These are phyloP conservation scores for Sclerotiophoma versabilis DNA, from an alignment of 2,329 filamentous ascomycete genomes.

Conservation along the genomic window DNA sequence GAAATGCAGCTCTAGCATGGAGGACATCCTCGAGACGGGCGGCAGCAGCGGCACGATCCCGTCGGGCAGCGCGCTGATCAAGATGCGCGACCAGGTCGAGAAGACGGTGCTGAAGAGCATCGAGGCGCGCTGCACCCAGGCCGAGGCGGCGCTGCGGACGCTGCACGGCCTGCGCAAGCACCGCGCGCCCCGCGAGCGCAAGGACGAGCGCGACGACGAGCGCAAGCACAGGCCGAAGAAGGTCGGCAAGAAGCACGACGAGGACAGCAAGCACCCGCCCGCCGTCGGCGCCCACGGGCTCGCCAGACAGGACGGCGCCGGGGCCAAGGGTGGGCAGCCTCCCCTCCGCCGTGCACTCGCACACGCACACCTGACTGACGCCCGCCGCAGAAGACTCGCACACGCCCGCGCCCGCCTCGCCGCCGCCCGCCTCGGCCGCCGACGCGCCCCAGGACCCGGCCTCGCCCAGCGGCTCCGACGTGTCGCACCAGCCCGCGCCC, in stretches of 20 bases:
- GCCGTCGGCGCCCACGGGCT: slow-evolving; percentile 69
- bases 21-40: slow-evolving; percentile 72
- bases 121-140: slow-evolving; percentile 65
- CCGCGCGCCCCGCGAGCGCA: slow-evolving; percentile 60
- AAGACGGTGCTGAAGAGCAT: slow-evolving; percentile 55
- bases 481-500: slow-evolving; percentile 66
- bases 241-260: slow-evolving; percentile 80
- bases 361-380: slow-evolving; percentile 15
- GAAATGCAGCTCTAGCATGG: slow-evolving; percentile 67
- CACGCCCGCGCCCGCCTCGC: slow-evolving; percentile 51
- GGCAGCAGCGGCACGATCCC: slow-evolving; percentile 60
- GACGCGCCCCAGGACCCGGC: slow-evolving; percentile 68
- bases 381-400: slow-evolving; percentile 43
- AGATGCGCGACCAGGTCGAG: slow-evolving; percentile 71
- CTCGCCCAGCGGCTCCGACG: slow-evolving; percentile 64
- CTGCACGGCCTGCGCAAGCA: slow-evolving; percentile 71
- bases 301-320: slow-evolving; percentile 69
- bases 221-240: slow-evolving; percentile 58
- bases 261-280: slow-evolving; percentile 67
- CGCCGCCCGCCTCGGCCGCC: slow-evolving; percentile 58
- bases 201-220: slow-evolving; percentile 58
- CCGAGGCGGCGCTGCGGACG: slow-evolving; percentile 76
- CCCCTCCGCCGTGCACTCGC: not conserved
- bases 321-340: slow-evolving; percentile 31
- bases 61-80: slow-evolving; percentile 69